Evolutionary conservation across 176 grass and related monocot genomes (phyloP), one percentile per base, ranked within the genome.

Genomic region (Avena atlantica): DNA sequence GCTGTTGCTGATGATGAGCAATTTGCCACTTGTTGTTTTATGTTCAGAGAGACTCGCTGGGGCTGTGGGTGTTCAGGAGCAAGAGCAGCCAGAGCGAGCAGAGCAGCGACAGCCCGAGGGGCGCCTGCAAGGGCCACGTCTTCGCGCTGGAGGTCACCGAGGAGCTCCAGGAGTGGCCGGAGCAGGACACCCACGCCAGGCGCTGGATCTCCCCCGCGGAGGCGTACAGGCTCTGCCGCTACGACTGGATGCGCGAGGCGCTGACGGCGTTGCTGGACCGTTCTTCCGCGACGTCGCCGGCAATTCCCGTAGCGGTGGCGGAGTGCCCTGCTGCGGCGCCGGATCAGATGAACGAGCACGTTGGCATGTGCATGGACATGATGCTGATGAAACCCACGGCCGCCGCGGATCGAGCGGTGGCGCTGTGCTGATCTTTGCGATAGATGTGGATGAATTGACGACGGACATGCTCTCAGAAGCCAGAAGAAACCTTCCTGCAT

Each of bases 181-280:
- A 98, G 85, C 92, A 96, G 88, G 89, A 87, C 17, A 91, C 68
- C 42, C 94, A 93, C 31, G 88, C 48, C 37, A 75, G 96, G 31
- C 86, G 70, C 78, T 98, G 96, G 96, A 86, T 98, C 31, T 78
- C 90, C 2, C 76, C 90, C 3, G 78, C 50, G 60, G 92, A 96
- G 5, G 92, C 96, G 36, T 94, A 90, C 52, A 23, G 79, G 42
- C 84, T 94, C 27, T 98, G 89, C 64, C 92, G 96, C 71, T 98
- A 98, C 70, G 90, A 94, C 44, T 98, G 96, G 96, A 98, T 98
- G 96, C 87, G 92, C 31, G 90, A 96, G 91, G 96, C 96, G 20
- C 94, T 98, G 12, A 68, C 92, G 12, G 87, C 82, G 36, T 81
- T 96, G 78, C 70, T 89, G n/a, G 78, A 80, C 14, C 85, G 79